Evolutionary conservation across 805 yeast species (phyloP).

Genomic region (Metschnikowia chrysomelidarum): DNA sequence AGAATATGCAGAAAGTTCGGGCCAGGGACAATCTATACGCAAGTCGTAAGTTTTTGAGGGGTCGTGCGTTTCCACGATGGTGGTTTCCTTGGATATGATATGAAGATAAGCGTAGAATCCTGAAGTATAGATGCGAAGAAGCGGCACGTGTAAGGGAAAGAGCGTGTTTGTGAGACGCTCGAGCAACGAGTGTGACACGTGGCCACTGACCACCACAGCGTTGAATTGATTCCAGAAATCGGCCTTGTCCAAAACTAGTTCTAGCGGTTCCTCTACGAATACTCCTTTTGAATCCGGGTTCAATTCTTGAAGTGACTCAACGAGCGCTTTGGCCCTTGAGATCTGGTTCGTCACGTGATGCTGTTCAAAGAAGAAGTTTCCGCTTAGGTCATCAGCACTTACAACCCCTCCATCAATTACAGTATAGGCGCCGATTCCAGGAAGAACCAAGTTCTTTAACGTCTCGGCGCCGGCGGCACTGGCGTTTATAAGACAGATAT

Average conservation of each 20-base stretch:
- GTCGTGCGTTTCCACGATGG: slow-evolving; percentile 74
- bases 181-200: slow-evolving; percentile 21
- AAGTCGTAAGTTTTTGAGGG: slow-evolving; percentile 61
- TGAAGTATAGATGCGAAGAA: slow-evolving; percentile 47
- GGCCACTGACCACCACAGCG: slow-evolving; percentile 45
- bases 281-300: slow-evolving; percentile 56
- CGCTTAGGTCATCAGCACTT: slow-evolving; percentile 42
- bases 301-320: slow-evolving; percentile 48
- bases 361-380: slow-evolving; percentile 59
- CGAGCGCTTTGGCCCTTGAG: slow-evolving; percentile 41
- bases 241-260: slow-evolving; percentile 9
- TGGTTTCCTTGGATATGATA: slow-evolving; percentile 52
- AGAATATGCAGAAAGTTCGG: slow-evolving; percentile 51
- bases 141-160: slow-evolving; percentile 49
- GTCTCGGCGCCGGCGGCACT: slow-evolving; percentile 62
- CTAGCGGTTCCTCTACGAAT: slow-evolving; percentile 17
- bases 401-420: slow-evolving; percentile 51
- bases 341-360: slow-evolving; percentile 42
- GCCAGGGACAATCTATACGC: slow-evolving; percentile 71
- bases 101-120: slow-evolving; percentile 69
- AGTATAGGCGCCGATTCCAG: slow-evolving; percentile 65
- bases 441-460: slow-evolving; percentile 73
- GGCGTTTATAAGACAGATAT: slow-evolving; percentile 60
- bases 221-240: slow-evolving; percentile 49
- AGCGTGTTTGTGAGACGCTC: slow-evolving; percentile 32